These are phyloP conservation scores for Verticillium dahliae DNA, from an alignment of 2,329 filamentous ascomycete genomes.

Conservation along the genomic window DNA sequence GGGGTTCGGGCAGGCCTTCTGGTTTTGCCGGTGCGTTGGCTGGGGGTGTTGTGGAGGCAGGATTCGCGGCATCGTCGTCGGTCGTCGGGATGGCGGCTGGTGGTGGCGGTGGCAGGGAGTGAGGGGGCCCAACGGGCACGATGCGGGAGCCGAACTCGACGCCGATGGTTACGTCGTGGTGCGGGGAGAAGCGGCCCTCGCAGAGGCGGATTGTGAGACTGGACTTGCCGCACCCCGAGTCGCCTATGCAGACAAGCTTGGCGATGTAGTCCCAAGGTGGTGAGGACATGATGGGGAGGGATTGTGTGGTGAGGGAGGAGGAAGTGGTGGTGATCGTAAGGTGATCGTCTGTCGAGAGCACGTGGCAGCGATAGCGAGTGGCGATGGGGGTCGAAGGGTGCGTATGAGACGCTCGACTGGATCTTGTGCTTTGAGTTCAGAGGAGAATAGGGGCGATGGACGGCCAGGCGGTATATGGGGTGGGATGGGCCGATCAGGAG, in stretches of 20 bases:
- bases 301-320: constrained; percentile 4
- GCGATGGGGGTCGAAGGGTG: neutral
- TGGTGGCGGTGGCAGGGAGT: constrained; percentile 39
- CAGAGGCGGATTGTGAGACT: constrained; percentile 90
- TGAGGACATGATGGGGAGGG: constrained; percentile 40
- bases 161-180: constrained; percentile 95
- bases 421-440: neutral
- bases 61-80: constrained; percentile 6
- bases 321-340: neutral
- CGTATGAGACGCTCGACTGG: neutral
- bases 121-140: constrained; percentile 81
- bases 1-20: constrained; percentile 48
- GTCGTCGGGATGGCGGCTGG: constrained; percentile 13
- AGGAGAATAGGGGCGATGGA: neutral
- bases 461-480: neutral
- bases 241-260: constrained; percentile 96
- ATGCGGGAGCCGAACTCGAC: constrained; percentile 94
- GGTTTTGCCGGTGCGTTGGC: constrained; percentile 13
- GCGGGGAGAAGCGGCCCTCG: constrained; percentile 88
- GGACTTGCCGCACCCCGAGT: constrained; percentile 94
- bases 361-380: neutral
- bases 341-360: neutral
- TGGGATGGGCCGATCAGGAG: neutral
- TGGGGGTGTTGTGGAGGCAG: constrained; percentile 3
- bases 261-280: constrained; percentile 97